These are phyloP conservation scores for Pichia sp. DNA, from an alignment of 1,139 yeast genomes.

Conservation along the genomic window DNA sequence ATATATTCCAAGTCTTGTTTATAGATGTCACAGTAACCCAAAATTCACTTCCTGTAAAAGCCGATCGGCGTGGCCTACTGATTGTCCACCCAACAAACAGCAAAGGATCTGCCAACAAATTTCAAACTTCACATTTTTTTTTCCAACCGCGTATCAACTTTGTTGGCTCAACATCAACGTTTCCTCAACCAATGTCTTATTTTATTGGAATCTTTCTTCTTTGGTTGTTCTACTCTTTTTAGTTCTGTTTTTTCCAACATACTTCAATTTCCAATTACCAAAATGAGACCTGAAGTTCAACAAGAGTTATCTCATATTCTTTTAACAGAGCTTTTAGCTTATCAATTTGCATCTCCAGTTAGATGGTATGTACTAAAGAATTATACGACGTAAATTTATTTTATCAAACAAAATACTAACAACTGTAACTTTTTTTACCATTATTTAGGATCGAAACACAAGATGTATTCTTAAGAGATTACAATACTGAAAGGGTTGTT, in stretches of 20 bases:
- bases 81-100: neutral
- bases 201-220: too few relatives aligned
- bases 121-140: too few relatives aligned
- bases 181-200: too few relatives aligned
- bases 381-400: neutral
- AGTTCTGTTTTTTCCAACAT: neutral
- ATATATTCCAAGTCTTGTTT: too few relatives aligned
- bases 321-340: conserved; percentile 91
- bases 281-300: conserved; percentile 94
- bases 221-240: neutral
- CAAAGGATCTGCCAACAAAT: neutral
- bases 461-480: conserved; percentile 90
- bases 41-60: neutral
- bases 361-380: conserved; percentile 55
- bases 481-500: conserved; percentile 93
- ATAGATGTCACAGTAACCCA: too few relatives aligned
- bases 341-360: conserved; percentile 98
- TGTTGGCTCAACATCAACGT: neutral
- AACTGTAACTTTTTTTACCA: neutral
- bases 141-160: neutral
- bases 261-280: neutral
- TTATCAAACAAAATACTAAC: conserved; percentile 9
- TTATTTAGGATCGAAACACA: conserved; percentile 77
- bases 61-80: neutral
- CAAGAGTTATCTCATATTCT: conserved; percentile 95